Base-by-base conservation (phyloP, 2,329 filamentous ascomycete species). In the Fusarium drepaniforme region DNA sequence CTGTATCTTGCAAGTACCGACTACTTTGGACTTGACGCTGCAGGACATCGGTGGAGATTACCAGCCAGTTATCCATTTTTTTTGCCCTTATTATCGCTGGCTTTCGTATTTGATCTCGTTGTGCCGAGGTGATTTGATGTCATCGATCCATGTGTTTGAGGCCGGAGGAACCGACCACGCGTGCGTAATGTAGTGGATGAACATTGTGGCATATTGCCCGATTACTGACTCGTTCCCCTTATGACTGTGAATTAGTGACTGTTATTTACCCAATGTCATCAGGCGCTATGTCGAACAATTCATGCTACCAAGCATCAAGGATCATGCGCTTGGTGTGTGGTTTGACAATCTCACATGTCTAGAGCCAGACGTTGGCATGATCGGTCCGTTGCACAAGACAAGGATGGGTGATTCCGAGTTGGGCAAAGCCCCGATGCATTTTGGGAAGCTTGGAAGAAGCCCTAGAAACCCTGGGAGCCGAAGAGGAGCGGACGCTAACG, bases 391-490 rank as follows among this genome's bases (percentile, higher is more conserved):
- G 51, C 23, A 70, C 49, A 37, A 35, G 62, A 60, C 68, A 72
- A 62, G 72, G 68, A 28, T 74, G 37, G 23, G 37, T 11, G 57
- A 53, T 62, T 35, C 73, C 65, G 64, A 56, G 62, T 60, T 58
- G 57, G 66, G 66, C 53, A 74, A 56, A 69, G 56, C 56, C 68
- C 40, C 67, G 58, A 60, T 61, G 53, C 56, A 64, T 46, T 59
- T 38, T 66, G 58, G 66, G 66, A 64, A 63, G 51, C 67, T 57
- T 28, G 37, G 68, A 59, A 28, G 57, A 38, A 42, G 51, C 72
- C 64, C 72, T 67, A 67, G 58, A 72, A 70, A 57, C 42, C 68
- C 59, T 75, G 62, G 57, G 49, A 75, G 72, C 68, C 72, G 72
- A 63, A 57, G 35, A 59, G n/a, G 44, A 59, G 57, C 61, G 49